Evolutionary conservation across 208 protist species (phyloP).

Genomic region (Leishmania arabica): DNA sequence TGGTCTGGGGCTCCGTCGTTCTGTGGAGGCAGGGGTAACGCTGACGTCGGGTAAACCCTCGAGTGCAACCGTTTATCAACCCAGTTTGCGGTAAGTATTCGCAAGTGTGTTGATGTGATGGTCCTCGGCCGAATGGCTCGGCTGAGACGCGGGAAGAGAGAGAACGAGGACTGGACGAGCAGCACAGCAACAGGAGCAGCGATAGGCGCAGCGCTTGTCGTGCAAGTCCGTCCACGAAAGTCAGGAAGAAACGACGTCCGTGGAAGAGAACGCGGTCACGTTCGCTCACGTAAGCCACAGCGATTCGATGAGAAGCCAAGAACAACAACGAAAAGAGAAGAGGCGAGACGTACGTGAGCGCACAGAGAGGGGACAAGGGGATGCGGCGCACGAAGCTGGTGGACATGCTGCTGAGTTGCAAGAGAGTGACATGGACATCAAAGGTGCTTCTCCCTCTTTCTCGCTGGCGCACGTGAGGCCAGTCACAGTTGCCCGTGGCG

Average conservation of each 20-base stretch:
- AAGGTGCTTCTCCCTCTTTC: background rate
- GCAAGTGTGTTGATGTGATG: background rate
- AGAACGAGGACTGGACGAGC: background rate
- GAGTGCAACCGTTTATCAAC: background rate
- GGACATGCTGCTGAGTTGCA: background rate
- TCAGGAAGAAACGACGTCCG: background rate
- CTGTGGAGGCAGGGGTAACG: background rate
- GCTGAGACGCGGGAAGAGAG: background rate
- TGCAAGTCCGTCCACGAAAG: background rate
- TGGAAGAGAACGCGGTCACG: background rate
- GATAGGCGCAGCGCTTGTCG: background rate
- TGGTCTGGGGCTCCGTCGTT: background rate
- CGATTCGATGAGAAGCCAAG: background rate
- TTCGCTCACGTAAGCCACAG: background rate
- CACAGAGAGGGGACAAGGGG: background rate
- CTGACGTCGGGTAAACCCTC: background rate
- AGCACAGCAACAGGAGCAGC: background rate
- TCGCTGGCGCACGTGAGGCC: background rate
- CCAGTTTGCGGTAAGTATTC: background rate
- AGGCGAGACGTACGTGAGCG: background rate
- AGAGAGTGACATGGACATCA: background rate
- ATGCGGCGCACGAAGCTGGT: background rate
- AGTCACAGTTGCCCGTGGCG: background rate
- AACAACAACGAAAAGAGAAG: background rate
- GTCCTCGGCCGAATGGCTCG: background rate